Percentiles rank a stretch among this genome's conserved stretches.
Conservation (phyloP, 768 basidiomycete genomes). For the Mycena kentingensis region DNA sequence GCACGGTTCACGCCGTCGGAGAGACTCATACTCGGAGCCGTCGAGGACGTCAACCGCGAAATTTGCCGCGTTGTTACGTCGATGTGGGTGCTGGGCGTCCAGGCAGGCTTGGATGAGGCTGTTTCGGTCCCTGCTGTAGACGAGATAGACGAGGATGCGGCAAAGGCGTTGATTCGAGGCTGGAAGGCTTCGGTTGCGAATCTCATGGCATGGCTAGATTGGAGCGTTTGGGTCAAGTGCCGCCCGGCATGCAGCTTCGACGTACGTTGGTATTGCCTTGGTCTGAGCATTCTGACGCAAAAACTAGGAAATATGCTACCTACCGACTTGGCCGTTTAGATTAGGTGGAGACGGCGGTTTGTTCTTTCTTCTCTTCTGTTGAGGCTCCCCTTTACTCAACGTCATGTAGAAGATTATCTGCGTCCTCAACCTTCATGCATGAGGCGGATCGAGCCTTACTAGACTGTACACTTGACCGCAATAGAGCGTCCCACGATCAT, state of each 20-base stretch:
- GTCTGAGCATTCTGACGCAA: background rate
- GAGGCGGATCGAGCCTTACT: background rate
- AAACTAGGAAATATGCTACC: constrained; percentile 26
- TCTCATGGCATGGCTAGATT: constrained; percentile 28
- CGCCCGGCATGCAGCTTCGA: constrained; percentile 25
- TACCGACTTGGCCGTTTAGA: constrained; percentile 26
- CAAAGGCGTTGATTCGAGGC: background rate
- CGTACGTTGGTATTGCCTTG: constrained; percentile 9
- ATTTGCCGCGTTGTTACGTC: constrained; percentile 23
- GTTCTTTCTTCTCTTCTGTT: too few relatives aligned
- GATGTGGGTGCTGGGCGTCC: constrained; percentile 25
- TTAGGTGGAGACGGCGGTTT: too few relatives aligned
- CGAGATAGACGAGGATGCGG: constrained; percentile 5
- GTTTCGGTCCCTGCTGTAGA: constrained; percentile 1
- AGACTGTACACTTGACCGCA: too few relatives aligned
- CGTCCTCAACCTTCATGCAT: background rate
- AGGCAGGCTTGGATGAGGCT: constrained; percentile 19
- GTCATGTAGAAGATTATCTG: background rate
- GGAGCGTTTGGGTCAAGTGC: constrained; percentile 28
- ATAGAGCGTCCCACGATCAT: too few relatives aligned
- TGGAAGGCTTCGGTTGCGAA: constrained; percentile 14
- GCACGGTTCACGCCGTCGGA: constrained; percentile 21
- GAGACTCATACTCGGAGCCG: constrained; percentile 19
- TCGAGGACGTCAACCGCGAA: constrained; percentile 23
- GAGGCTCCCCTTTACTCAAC: too few relatives aligned